phyloP scores from a whole-genome alignment of 2,329 filamentous ascomycete genomes.

The Hypoxylon sp. region DNA sequence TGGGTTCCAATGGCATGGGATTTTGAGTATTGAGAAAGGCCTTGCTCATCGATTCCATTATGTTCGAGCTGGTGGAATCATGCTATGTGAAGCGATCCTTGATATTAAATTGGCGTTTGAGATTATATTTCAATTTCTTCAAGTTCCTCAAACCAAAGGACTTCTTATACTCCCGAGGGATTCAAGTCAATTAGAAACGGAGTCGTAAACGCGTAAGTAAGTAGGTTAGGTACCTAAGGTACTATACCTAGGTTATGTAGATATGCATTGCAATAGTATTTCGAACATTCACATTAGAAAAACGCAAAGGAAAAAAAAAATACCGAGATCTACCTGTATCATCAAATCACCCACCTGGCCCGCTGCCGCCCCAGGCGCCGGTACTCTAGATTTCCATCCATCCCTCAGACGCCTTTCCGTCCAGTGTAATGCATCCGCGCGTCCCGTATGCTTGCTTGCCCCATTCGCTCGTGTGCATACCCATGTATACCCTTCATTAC shows the following conservation, averaged over 20 bases:
- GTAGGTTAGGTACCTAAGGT: background rate
- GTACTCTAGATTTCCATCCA: conserved; percentile 24
- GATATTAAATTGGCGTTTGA: background rate
- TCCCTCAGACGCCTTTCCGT: conserved; percentile 18
- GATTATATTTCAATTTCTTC: background rate
- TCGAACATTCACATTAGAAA: conserved; percentile 22
- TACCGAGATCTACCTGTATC: conserved; percentile 42
- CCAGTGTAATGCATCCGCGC: conserved; percentile 11
- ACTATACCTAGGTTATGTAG: background rate
- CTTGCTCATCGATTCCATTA: background rate
- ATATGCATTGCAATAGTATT: conserved; percentile 21
- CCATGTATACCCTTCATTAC: background rate
- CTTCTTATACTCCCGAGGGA: conserved; percentile 1
- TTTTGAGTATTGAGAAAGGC: conserved; percentile 9
- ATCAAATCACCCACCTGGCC: conserved; percentile 36
- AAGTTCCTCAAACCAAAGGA: background rate
- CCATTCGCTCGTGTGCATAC: background rate
- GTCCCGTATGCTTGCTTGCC: conserved; percentile 8
- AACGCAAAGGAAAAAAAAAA: background rate
- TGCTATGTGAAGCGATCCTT: background rate
- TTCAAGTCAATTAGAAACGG: background rate
- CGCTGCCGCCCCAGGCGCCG: conserved; percentile 22
- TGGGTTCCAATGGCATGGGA: conserved; percentile 25
- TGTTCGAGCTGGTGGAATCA: background rate
- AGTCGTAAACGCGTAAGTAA: background rate